A percentile compares a stretch with the other conserved stretches of the same genome.
Conservation (phyloP, 192 early-diverging fungal genomes). For the Blastocladiella britannica region DNA sequence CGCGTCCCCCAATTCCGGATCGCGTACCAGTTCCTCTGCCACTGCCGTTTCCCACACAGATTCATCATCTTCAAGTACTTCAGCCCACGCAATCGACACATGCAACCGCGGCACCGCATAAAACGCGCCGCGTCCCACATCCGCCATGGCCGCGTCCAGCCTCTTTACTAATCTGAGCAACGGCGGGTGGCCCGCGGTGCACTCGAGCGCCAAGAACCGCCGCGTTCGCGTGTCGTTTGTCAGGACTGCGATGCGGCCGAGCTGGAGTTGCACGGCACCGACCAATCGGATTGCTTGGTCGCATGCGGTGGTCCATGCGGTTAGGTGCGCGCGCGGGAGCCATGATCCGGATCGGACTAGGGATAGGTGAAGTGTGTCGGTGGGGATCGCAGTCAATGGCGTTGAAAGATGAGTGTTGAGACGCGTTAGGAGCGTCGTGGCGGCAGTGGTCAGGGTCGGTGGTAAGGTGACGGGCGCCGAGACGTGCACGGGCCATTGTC, state of each 20-base stretch:
- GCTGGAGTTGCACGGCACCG: neutral
- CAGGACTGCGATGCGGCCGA: neutral
- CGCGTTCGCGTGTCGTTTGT: neutral
- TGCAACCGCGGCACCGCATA: neutral
- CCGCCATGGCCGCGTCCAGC: too few species aligned
- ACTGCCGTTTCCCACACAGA: neutral
- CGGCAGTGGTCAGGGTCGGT: too few species aligned
- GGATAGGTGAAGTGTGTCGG: too few species aligned
- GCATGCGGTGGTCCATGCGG: neutral
- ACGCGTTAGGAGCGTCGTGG: too few species aligned
- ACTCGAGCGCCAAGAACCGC: too few species aligned
- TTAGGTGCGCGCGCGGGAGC: neutral
- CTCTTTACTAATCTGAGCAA: too few species aligned
- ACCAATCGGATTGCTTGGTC: neutral
- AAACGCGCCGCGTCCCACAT: too few species aligned
- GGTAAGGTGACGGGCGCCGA: too few species aligned
- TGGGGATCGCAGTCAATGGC: too few species aligned
- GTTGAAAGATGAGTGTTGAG: too few species aligned
- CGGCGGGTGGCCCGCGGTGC: too few species aligned
- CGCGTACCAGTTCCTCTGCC: neutral
- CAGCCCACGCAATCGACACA: neutral
- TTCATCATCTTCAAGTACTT: neutral
- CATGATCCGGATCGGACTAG: too few species aligned
- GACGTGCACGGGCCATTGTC: neutral
- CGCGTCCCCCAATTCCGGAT: neutral